phyloP scores from a whole-genome alignment of 306 rosid genomes.

The Rubus idaeus region DNA sequence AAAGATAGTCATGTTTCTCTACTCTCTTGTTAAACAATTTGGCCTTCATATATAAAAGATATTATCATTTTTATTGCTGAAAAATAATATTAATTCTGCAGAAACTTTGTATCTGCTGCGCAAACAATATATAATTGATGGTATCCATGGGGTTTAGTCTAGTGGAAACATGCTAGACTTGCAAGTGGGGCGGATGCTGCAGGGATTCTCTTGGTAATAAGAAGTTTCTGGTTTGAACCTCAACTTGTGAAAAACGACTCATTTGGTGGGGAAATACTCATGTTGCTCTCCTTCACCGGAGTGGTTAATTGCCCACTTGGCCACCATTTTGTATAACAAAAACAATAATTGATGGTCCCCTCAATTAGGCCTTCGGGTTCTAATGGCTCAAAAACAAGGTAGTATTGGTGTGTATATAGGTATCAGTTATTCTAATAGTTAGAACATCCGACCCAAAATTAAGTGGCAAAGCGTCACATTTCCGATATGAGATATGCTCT shows the following conservation, averaged over 20 bases:
- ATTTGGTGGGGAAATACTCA: too few relatives aligned
- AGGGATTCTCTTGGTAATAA: too few relatives aligned
- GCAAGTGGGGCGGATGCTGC: too few relatives aligned
- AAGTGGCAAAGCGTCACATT: not conserved
- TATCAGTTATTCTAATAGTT: too few relatives aligned
- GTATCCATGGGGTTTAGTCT: too few relatives aligned
- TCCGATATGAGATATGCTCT: too few relatives aligned
- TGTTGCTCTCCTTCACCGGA: too few relatives aligned
- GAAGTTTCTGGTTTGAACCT: too few relatives aligned
- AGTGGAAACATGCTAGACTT: too few relatives aligned
- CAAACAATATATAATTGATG: constrained; percentile 9
- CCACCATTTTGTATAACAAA: too few relatives aligned
- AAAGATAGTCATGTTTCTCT: not conserved
- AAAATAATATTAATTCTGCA: not conserved
- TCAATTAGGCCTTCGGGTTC: not conserved
- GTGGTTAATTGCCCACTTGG: too few relatives aligned
- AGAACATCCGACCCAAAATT: not conserved
- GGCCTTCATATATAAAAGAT: not conserved
- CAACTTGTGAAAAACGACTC: too few relatives aligned
- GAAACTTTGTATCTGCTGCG: not conserved
- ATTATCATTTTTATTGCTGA: not conserved
- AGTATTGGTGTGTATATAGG: not conserved
- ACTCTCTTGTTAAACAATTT: not conserved
- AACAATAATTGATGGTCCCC: constrained; percentile 9
- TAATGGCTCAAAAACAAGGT: not conserved